Percentiles rank a stretch among this genome's conserved stretches.
Evolutionary conservation across 2,329 filamentous ascomycete species (phyloP).

Genomic region (Alternaria sp.): DNA sequence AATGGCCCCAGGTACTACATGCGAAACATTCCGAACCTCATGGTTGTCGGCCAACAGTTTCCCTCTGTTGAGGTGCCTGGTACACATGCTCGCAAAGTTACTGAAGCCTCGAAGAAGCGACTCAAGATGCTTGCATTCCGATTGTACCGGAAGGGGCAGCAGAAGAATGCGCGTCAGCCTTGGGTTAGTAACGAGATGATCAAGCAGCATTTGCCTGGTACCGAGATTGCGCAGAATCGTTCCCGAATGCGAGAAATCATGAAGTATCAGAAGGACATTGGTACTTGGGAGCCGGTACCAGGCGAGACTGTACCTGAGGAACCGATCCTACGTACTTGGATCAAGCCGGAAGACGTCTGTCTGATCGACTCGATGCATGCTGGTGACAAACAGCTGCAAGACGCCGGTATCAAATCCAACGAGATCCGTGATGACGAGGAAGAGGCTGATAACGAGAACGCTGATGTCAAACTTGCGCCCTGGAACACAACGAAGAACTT

Average conservation of each 20-base stretch:
- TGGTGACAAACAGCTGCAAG: constrained; percentile 86
- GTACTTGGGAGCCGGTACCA: constrained; percentile 78
- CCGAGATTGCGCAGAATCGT: constrained; percentile 92
- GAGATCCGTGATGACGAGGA: constrained; percentile 71
- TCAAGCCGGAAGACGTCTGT: constrained; percentile 95
- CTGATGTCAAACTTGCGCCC: constrained; percentile 89
- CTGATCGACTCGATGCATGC: constrained; percentile 97
- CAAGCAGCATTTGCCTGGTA: constrained; percentile 82
- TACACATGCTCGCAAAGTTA: constrained; percentile 92
- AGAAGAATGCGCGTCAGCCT: constrained; percentile 75
- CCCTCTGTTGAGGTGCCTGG: constrained; percentile 92
- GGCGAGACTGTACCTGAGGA: constrained; percentile 82
- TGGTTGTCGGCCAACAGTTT: constrained; percentile 91
- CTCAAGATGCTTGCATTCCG: constrained; percentile 96
- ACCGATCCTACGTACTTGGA: constrained; percentile 81
- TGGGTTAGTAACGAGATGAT: constrained; percentile 76
- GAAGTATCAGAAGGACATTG: constrained; percentile 84
- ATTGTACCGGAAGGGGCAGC: constrained; percentile 79
- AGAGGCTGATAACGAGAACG: constrained; percentile 72
- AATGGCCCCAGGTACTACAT: constrained; percentile 83
- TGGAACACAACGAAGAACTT: constrained; percentile 99
- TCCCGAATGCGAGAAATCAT: constrained; percentile 98
- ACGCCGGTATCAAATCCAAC: constrained; percentile 82
- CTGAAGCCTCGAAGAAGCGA: constrained; percentile 94
- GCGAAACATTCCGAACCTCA: constrained; percentile 89